Evolutionary conservation across 352 stramenopile genomes (phyloP).

Genomic region (Hyaloperonospora arabidopsidis): DNA sequence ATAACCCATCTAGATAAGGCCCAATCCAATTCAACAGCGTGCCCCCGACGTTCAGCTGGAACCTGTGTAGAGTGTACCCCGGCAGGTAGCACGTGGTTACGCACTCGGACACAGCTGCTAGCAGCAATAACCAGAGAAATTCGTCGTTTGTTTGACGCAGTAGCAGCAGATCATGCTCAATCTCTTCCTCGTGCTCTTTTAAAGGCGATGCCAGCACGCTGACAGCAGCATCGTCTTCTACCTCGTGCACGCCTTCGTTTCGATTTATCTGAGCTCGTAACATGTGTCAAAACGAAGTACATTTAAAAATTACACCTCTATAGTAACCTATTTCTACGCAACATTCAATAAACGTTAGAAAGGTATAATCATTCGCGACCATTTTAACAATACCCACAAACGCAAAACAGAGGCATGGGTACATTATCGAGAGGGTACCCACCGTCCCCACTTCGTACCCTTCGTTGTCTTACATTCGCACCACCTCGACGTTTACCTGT

Average conservation of each 20-base stretch:
- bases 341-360: too few relatives aligned
- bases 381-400: too few relatives aligned
- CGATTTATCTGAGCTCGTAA: slow-evolving; percentile 19
- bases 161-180: too few relatives aligned
- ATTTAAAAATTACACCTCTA: too few relatives aligned
- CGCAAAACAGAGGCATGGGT: too few relatives aligned
- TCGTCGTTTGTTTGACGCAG: slow-evolving; percentile 35
- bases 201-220: slow-evolving; percentile 3
- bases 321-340: too few relatives aligned
- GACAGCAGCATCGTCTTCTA: slow-evolving; percentile 2
- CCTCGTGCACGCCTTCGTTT: slow-evolving; percentile 3
- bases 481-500: background rate
- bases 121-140: slow-evolving; percentile 64
- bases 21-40: slow-evolving; percentile 69
- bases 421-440: too few relatives aligned
- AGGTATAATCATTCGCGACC: too few relatives aligned
- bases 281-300: slow-evolving; percentile 8
- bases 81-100: slow-evolving; percentile 75
- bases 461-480: too few relatives aligned
- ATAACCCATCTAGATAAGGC: slow-evolving; percentile 65
- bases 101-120: slow-evolving; percentile 64
- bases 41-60: slow-evolving; percentile 50
- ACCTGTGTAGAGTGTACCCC: slow-evolving; percentile 32
- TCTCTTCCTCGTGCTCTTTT: slow-evolving; percentile 21
- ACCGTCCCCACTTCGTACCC: too few relatives aligned